Conservation (phyloP, 2,329 filamentous ascomycete species). For the Cadophora malorum region DNA sequence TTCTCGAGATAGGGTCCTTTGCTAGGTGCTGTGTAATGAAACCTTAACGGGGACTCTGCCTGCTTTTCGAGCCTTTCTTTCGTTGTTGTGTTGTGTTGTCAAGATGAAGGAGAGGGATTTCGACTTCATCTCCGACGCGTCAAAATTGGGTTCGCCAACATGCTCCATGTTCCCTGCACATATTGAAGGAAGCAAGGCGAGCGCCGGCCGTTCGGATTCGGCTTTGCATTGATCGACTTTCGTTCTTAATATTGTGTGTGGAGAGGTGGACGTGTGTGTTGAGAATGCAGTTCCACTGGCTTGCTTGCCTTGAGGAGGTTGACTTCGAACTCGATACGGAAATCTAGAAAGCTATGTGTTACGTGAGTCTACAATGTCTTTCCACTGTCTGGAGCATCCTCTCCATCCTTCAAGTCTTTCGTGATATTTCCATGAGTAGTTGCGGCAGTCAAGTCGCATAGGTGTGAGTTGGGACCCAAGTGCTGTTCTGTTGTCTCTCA, state of each 20-base stretch:
- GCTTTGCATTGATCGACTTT: background rate
- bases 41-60: background rate
- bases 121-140: conserved; percentile 8
- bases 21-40: background rate
- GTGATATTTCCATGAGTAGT: too few species aligned
- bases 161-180: background rate
- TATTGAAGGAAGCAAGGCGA: background rate
- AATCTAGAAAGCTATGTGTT: background rate
- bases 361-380: background rate
- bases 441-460: too few species aligned
- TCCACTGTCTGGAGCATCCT: background rate
- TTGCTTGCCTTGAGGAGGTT: background rate
- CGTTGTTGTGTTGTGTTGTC: background rate
- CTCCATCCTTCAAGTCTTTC: too few species aligned
- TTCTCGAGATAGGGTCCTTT: too few species aligned
- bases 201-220: background rate
- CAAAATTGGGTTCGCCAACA: background rate
- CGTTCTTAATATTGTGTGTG: background rate
- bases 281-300: background rate
- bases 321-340: background rate
- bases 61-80: too few species aligned
- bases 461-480: too few species aligned
- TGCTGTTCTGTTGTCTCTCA: too few species aligned
- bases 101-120: background rate
- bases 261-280: background rate